Conservation (phyloP, 2,329 filamentous ascomycete genomes). For the Fusarium albosuccineum region DNA sequence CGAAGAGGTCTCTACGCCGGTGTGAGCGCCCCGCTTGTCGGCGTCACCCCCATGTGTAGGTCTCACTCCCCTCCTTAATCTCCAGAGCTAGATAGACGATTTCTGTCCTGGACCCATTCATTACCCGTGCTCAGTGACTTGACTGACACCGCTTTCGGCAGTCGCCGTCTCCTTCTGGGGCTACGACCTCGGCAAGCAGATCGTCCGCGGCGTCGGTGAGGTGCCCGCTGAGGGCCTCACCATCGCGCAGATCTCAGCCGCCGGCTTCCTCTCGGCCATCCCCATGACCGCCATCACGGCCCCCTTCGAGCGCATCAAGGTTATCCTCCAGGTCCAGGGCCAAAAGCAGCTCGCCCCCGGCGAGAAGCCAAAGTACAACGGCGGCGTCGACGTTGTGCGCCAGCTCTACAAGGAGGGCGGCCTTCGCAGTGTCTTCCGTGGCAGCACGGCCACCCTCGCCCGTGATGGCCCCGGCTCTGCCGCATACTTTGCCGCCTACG, state of each 20-base stretch:
- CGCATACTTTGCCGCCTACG: conserved; percentile 97
- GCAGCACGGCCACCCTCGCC: conserved; percentile 89
- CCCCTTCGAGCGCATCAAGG: conserved; percentile 98
- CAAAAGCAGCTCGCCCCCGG: conserved; percentile 89
- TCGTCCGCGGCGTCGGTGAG: conserved; percentile 78
- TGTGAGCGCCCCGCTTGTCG: conserved; percentile 92
- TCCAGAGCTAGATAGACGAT: conserved; percentile 4
- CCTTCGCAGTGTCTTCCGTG: conserved; percentile 91
- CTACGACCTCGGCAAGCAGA: conserved; percentile 93
- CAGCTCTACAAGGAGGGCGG: conserved; percentile 95
- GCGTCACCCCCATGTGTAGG: conserved; percentile 99
- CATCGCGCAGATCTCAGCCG: conserved; percentile 88
- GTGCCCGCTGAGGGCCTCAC: conserved; percentile 79
- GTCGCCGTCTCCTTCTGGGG: conserved; percentile 83
- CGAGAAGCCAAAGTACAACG: conserved; percentile 92
- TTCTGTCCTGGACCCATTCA: not conserved
- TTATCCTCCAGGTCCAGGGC: conserved; percentile 97
- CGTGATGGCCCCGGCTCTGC: conserved; percentile 93
- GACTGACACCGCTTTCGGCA: conserved; percentile 46
- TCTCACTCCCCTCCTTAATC: conserved; percentile 42
- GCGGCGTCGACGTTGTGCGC: conserved; percentile 89
- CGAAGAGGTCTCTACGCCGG: conserved; percentile 91
- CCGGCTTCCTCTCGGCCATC: conserved; percentile 97
- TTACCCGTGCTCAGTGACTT: conserved; percentile 2
- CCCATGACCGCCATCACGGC: conserved; percentile 99